Percentiles rank a stretch among this genome's conserved stretches.
phyloP scores from a whole-genome alignment of 306 rosid genomes.

The Dalbergia oliveri region DNA sequence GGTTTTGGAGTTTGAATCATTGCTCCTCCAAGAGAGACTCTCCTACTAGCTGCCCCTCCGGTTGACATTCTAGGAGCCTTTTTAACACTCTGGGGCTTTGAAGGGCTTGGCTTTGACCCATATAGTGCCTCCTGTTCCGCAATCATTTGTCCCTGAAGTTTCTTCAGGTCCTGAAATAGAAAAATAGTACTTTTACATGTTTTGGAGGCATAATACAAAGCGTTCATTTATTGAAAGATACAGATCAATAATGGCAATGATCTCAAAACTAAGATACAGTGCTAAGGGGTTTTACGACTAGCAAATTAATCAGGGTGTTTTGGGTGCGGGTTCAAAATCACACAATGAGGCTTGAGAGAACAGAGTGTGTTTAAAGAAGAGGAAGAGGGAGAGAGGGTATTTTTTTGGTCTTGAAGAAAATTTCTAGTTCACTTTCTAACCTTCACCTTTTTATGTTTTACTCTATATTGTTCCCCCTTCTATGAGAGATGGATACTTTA shows the following conservation, averaged over 20 bases:
- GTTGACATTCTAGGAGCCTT: slow-evolving; percentile 82
- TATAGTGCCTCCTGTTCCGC: slow-evolving; percentile 96
- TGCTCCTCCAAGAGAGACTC: slow-evolving; percentile 85
- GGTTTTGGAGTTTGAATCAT: slow-evolving; percentile 84
- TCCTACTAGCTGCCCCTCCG: slow-evolving; percentile 76
- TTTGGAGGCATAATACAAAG: neutral
- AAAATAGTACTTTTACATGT: slow-evolving; percentile 34
- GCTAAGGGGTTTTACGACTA: neutral
- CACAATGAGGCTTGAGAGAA: too few relatives aligned
- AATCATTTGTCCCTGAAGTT: slow-evolving; percentile 89
- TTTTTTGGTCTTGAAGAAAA: too few relatives aligned
- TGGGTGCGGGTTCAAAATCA: too few relatives aligned
- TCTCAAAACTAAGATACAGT: slow-evolving; percentile 5
- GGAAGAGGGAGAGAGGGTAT: too few relatives aligned
- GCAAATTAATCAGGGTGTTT: neutral
- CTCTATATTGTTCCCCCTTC: too few relatives aligned
- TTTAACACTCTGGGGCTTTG: slow-evolving; percentile 78
- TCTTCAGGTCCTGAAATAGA: slow-evolving; percentile 90
- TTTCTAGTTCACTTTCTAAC: too few relatives aligned
- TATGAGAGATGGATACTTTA: too few relatives aligned
- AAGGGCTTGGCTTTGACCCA: slow-evolving; percentile 97
- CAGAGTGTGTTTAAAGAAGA: too few relatives aligned
- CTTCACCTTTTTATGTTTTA: too few relatives aligned
- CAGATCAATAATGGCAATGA: neutral
- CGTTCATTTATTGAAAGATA: slow-evolving; percentile 20